These are phyloP conservation scores for Lipomyces kockii DNA, from an alignment of 805 yeast genomes.

Conservation along the genomic window DNA sequence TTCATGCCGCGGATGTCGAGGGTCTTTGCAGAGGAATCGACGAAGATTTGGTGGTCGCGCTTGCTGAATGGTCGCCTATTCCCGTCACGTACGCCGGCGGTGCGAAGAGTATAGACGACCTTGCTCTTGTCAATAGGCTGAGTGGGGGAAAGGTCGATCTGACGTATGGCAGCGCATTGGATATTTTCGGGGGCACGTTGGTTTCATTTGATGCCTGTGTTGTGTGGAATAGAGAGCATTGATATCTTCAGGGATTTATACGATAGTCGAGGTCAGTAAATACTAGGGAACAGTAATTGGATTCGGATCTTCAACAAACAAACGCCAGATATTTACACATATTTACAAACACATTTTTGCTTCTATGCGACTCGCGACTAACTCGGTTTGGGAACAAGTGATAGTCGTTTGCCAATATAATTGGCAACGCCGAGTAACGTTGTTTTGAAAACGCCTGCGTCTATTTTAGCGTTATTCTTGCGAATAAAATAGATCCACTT, in stretches of 20 bases:
- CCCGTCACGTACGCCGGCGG: constrained; percentile 98
- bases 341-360: neutral
- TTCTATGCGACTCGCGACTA: neutral
- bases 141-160: constrained; percentile 86
- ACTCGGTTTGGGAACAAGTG: neutral
- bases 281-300: neutral
- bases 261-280: neutral
- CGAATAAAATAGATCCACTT: neutral
- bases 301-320: neutral
- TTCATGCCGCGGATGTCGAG: constrained; percentile 99
- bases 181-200: constrained; percentile 87
- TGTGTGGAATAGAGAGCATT: constrained; percentile 63
- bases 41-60: constrained; percentile 66
- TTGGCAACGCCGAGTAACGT: neutral
- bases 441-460: neutral
- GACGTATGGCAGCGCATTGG: constrained; percentile 91
- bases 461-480: neutral
- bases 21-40: constrained; percentile 95
- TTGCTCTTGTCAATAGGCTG: constrained; percentile 64
- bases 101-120: constrained; percentile 74
- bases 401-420: neutral
- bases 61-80: constrained; percentile 78
- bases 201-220: constrained; percentile 79
- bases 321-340: constrained; percentile 6
- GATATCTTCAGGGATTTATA: neutral